phyloP scores from a whole-genome alignment of 2,329 filamentous ascomycete species.

The Botrytis fragariae region DNA sequence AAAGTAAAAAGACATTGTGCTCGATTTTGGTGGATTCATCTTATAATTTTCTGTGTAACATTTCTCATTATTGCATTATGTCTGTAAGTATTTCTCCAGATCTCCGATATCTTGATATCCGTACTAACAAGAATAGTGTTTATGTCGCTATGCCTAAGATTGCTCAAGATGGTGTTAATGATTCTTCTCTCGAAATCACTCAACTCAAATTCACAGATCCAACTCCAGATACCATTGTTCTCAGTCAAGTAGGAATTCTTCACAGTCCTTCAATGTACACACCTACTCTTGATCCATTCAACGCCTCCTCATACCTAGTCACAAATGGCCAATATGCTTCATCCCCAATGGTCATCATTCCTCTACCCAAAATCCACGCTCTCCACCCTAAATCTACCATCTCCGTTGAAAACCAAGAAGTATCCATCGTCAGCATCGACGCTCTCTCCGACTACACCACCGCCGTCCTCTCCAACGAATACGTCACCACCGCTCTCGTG shows the following conservation, averaged over 20 bases:
- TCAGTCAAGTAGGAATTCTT: slow-evolving; percentile 49
- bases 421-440: slow-evolving; percentile 43
- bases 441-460: slow-evolving; percentile 43
- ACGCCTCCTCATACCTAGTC: slow-evolving; percentile 48
- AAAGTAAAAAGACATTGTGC: slow-evolving; percentile 37
- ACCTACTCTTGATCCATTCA: slow-evolving; percentile 53
- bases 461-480: slow-evolving; percentile 48
- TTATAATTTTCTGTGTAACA: slow-evolving; percentile 50
- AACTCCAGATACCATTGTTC: slow-evolving; percentile 45
- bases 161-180: slow-evolving; percentile 53
- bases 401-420: slow-evolving; percentile 46
- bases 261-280: slow-evolving; percentile 50
- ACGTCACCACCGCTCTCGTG: slow-evolving; percentile 48
- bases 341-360: slow-evolving; percentile 33
- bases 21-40: slow-evolving; percentile 53
- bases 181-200: slow-evolving; percentile 50
- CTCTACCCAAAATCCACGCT: slow-evolving; percentile 37
- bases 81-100: slow-evolving; percentile 46
- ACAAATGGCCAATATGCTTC: slow-evolving; percentile 37
- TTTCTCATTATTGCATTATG: slow-evolving; percentile 54
- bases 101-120: neutral
- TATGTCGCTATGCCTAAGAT: slow-evolving; percentile 59
- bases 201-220: slow-evolving; percentile 52
- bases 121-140: slow-evolving; percentile 41
- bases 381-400: slow-evolving; percentile 39